These are phyloP conservation scores for Mucor racemosus DNA, from an alignment of 371 early-diverging fungal species.

Conservation along the genomic window DNA sequence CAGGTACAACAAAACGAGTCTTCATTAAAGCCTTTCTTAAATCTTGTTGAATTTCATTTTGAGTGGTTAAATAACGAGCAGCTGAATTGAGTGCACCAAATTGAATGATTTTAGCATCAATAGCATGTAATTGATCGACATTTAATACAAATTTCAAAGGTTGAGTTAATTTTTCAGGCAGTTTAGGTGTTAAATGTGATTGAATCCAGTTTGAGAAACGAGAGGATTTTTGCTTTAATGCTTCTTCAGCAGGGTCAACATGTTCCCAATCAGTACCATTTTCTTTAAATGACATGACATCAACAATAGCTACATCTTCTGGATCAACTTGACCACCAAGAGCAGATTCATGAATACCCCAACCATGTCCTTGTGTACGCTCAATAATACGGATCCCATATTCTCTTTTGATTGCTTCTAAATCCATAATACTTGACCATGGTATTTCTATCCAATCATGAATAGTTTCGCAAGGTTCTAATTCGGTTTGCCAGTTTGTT, in stretches of 20 bases:
- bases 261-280: conserved; percentile 45
- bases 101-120: conserved; percentile 37
- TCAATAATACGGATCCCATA: conserved; percentile 48
- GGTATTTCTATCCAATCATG: conserved; percentile 35
- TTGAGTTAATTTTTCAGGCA: conserved; percentile 19
- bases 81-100: conserved; percentile 51
- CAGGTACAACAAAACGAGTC: conserved; percentile 39
- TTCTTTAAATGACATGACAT: conserved; percentile 44
- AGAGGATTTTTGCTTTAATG: conserved; percentile 5
- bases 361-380: conserved; percentile 40
- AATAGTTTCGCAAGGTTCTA: conserved; percentile 34
- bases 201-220: conserved; percentile 20
- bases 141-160: conserved; percentile 37
- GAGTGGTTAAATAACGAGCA: conserved; percentile 35
- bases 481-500: conserved; percentile 26
- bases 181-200: conserved; percentile 9
- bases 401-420: conserved; percentile 27
- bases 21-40: conserved; percentile 39
- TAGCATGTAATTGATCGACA: conserved; percentile 20
- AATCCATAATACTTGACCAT: conserved; percentile 41
- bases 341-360: conserved; percentile 45
- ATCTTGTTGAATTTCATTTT: conserved; percentile 26
- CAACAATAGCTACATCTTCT: conserved; percentile 37
- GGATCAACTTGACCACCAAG: conserved; percentile 12
- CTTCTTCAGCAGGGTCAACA: conserved; percentile 21